Evolutionary conservation across 257 asterid species (phyloP), one percentile per base, ranked within the genome.

Genomic region (Leonotis leonurus): DNA sequence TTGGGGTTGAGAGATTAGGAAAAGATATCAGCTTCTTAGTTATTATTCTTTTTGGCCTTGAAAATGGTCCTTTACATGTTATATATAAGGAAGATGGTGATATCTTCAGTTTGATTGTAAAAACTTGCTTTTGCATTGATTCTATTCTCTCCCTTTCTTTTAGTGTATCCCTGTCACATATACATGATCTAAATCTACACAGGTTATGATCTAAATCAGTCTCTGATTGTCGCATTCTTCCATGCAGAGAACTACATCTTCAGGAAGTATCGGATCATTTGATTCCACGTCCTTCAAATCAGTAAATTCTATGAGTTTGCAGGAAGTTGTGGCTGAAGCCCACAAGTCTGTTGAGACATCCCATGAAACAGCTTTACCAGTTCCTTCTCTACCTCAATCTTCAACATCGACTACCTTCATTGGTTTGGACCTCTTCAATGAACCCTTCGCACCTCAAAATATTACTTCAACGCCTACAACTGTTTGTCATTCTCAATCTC

Each of bases 401-500:
- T 72, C 78, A 53, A 36, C 33, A 29, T 18, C 70, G 21, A 27
- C 68, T 71, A 54, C 70, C 52, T 71, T 65, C 61, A 68, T 63
- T 59, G 75, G 77, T 65, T 40, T 78, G 61, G 87, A 85, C 76
- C 83, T 83, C 51, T 83, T 74, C 58, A 71, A 52, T 72, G 75
- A 79, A 60, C 78, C 86, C 11, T 73, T 54, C 73, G 79, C 75
- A 17, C 64, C 68, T 8, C 73, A 78, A 74, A 52, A 45, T 66
- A 64, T 56, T 62, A 66, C 80, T 20, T 72, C 84, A 33, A 50
- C 71, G 39, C 62, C 76, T 65, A 41, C 69, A 33, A 61, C 66
- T 64, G 46, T 36, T 64, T 60, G 56, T 33, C 56, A 64, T 43
- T 54, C 85, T 76, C 70, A 70, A 14, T 70, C 69, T 22, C 76